Evolutionary conservation across 352 stramenopile genomes (phyloP), one percentile per base, ranked within the genome.

Genomic region (Phytophthora pseudosyringae): DNA sequence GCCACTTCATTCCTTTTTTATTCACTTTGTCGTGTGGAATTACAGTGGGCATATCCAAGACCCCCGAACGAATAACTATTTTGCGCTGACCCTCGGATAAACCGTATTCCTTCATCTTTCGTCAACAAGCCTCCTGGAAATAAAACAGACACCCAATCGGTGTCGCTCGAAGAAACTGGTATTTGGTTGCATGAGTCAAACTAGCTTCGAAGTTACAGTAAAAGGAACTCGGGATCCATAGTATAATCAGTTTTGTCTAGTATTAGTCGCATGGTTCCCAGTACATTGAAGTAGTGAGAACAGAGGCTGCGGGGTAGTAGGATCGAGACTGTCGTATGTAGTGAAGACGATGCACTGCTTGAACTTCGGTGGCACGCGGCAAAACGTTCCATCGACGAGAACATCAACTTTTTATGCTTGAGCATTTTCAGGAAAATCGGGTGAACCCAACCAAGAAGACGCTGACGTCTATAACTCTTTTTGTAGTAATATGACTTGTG

Each of bases 201-300:
- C 21, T 53, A 2, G 21, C n/a, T 16, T 70, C 55, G 15, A 73
- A 65, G 13, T 69, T 53, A 13, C 61, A 66, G 4, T 64, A 55
- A 5, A 31, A 8, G 18, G 18, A 47, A 47, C 11, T 47, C 41
- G 1, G 41, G 41, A 32, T 47, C 21, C 16, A 47, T 29, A 3
- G 16, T 8, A 28, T 59, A 49, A 21, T 62, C 44, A 0, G 28
- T 60, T 40, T 35, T 48, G 10, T 58, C 35, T 1, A 59, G 5
- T 35, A n/a, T n/a, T n/a, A n/a, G n/a, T n/a, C n/a, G n/a, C n/a
- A n/a, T n/a, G n/a, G n/a, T n/a, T n/a, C n/a, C n/a, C n/a, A n/a
- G n/a, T n/a, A n/a, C n/a, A n/a, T n/a, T 4, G 39, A 53, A 0
- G 39, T 59, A 35, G 6, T 12, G 21, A 5, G 69, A 45, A 60